Evolutionary conservation across 1,284 basidiomycete species (phyloP).

Genomic region (Apiotrichum veenhuisii): DNA sequence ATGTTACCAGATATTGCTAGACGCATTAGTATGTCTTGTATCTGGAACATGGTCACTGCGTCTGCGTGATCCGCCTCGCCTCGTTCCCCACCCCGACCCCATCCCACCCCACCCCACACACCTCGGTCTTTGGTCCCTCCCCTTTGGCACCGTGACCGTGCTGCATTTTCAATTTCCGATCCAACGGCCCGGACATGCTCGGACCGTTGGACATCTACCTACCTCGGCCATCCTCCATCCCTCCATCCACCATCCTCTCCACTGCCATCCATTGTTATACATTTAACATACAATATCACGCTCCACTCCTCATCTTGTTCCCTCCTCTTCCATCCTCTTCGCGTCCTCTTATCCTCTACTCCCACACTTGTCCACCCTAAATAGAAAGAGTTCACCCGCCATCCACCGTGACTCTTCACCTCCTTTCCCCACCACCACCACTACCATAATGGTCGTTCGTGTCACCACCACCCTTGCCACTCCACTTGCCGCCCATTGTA

Average conservation of each 20-base stretch:
- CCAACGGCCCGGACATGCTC: background rate
- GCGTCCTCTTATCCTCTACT: background rate
- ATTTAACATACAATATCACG: no score
- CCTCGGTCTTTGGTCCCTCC: background rate
- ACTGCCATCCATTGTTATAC: background rate
- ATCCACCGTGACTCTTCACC: background rate
- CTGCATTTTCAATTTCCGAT: background rate
- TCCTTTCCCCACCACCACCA: background rate
- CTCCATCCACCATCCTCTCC: background rate
- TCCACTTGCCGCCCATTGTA: background rate
- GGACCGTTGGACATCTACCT: background rate
- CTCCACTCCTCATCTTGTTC: background rate
- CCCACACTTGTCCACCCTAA: background rate
- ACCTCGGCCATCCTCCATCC: background rate
- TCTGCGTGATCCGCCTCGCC: no score
- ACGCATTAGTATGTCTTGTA: no score
- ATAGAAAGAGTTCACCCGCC: no score
- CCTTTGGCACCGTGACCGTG: background rate
- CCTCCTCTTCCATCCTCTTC: background rate
- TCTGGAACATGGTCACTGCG: no score
- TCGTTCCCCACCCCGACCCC: background rate
- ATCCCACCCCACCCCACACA: background rate
- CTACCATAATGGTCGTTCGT: constrained; percentile 1
- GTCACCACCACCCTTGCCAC: background rate
- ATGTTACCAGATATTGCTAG: no score